Base-by-base conservation (phyloP, 441 rosid species). In the Gossypium laxum region DNA sequence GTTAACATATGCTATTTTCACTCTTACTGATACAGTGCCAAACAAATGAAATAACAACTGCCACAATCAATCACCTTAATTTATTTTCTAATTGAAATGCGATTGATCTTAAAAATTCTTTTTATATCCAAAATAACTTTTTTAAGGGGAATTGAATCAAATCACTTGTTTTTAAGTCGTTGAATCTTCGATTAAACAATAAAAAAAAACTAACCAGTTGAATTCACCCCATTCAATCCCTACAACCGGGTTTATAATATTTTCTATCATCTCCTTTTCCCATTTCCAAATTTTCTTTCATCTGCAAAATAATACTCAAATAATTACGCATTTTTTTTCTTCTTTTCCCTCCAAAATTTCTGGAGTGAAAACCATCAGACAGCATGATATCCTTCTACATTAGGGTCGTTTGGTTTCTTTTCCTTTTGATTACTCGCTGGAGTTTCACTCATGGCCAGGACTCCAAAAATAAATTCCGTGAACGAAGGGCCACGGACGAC, bases 401-500 rank as follows among this genome's bases (percentile, higher is more conserved):
- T 19, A 76, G 59, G 73, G 78, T 75, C 75, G 72, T 85, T 56
- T 76, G 85, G 51, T 17, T 83, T 78, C 85, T 67, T 72, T 81
- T 86, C 66, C 83, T 89, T 59, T 72, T 83, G 51, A 41, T 77
- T 38, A 63, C 76, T 71, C 54, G 41, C 69, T 67, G 75, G 3
- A 63, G 47, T 72, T 67, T 67, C 67, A 69, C 83, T 63, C 45
- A 52, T 70, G 95, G 83, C 3, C 85, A 86, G 56, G 84, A 78
- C 18, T 62, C 86, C 1, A 70, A 71, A 52, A 90, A 84, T 76
- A 95, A 91, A 77, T 92, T 92, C 78, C 93, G 96, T 76, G 85
- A 88, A 72, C 88, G 98, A 60, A 72, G 79, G 64, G 93, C 99
- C 66, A 85, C 85, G 14, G 97, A 92, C 69, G 99, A 95, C 74